These are phyloP conservation scores for Apiotrichum gamsii DNA, from an alignment of 1,284 basidiomycete species.

Conservation along the genomic window DNA sequence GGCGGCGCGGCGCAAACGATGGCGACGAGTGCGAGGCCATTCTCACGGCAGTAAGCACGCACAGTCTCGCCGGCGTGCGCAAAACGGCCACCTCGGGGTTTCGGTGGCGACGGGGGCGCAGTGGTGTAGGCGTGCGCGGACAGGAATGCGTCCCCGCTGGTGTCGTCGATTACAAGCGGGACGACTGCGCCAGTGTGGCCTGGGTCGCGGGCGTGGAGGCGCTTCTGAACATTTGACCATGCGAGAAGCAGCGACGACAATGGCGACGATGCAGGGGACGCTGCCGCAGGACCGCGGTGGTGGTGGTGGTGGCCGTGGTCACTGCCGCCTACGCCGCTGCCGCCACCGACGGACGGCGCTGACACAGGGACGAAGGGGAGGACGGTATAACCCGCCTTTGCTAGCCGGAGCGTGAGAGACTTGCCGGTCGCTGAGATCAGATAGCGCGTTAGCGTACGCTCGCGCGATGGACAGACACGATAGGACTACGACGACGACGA, in stretches of 20 bases:
- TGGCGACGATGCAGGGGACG: conserved; percentile 17
- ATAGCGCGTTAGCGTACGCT: too few species aligned
- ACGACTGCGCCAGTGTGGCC: conserved; percentile 35
- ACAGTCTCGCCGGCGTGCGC: conserved; percentile 40
- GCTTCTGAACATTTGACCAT: conserved; percentile 38
- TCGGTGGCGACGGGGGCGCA: conserved; percentile 14
- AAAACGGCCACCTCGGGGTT: conserved; percentile 21
- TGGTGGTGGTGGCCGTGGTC: too few species aligned
- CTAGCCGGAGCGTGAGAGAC: conserved; percentile 35
- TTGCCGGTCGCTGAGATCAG: conserved; percentile 30
- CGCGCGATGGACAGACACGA: too few species aligned
- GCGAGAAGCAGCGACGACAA: conserved; percentile 33
- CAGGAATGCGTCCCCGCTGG: conserved; percentile 13
- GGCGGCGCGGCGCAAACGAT: conserved; percentile 26
- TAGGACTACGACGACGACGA: too few species aligned
- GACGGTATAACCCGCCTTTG: conserved; percentile 41
- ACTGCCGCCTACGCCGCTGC: too few species aligned
- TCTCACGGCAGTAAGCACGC: conserved; percentile 37
- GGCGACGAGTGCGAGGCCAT: conserved; percentile 27
- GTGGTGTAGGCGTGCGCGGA: conserved; percentile 4
- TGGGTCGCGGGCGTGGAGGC: conserved; percentile 25
- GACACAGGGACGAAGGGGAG: conserved; percentile 36
- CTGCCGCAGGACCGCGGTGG: conserved; percentile 10
- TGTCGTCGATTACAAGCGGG: conserved; percentile 39
- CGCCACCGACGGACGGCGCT: conserved; percentile 10